Base-by-base conservation (phyloP, 2,329 filamentous ascomycete genomes). In the Uncinocarpus reesii region DNA sequence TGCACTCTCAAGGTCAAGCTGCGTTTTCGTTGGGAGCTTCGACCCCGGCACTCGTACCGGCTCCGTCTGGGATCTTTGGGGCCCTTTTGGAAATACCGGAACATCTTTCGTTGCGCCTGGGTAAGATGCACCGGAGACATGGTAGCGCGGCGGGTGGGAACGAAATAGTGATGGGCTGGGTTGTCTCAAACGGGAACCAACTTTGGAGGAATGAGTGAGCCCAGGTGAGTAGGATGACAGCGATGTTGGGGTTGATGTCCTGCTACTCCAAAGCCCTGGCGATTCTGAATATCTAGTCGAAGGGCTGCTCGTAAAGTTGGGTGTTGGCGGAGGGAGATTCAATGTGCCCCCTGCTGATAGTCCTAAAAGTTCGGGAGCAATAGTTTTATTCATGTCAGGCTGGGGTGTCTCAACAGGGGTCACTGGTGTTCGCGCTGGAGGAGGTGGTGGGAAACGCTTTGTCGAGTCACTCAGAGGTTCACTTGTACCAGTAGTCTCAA, bases 201-300 rank as follows among this genome's bases (percentile, higher is more conserved):
- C 48, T 44, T 70, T 70, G 2, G 60, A 57, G n/a, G 69, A 61
- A 15, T 67, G 62, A 31, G 66, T 58, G 46, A 71, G 63, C 5
- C 69, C 68, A 4, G 71, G 71, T 3, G 71, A 74, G 49, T 70
- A 68, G 10, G 71, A 74, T 8, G 70, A 73, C 49, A 72, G 57
- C 2, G 71, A 72, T 11, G 70, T 72, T 1, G 71, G 71, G 3
- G 71, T 74, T 4, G 71, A 73, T 4, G 62, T 68, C 46, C 69
- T 62, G 51, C 61, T 62, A 55, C 69, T 69, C 67, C 67, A 72
- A 48, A 68, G 62, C 5, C 69, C 67, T 0, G 69, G 69, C 8
- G 69, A 72, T 26, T 65, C 66, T 7, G 69, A 70, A 44, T 70
- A 70, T 45, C 66, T 62, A 28, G 69, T 72, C 2, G 69, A 72